Percentiles rank a stretch among this genome's conserved stretches.
These are phyloP conservation scores for Cytospora mali DNA, from an alignment of 2,329 filamentous ascomycete genomes.

Conservation along the genomic window DNA sequence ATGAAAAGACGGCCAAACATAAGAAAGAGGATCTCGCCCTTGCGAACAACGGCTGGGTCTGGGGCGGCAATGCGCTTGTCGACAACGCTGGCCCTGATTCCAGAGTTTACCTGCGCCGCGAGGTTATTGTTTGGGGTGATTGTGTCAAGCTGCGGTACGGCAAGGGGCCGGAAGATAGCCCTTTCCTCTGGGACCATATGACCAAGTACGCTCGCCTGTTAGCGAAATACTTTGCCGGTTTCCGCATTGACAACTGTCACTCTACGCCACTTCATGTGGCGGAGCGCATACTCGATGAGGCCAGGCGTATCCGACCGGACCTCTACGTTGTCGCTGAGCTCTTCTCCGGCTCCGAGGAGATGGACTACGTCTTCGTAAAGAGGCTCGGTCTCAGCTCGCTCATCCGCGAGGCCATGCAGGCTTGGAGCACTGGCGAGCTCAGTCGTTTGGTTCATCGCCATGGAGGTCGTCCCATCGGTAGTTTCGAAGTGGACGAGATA, in stretches of 20 bases:
- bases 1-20: conserved; percentile 76
- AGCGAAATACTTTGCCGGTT: conserved; percentile 92
- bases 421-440: conserved; percentile 92
- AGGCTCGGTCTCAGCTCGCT: conserved; percentile 86
- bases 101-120: conserved; percentile 88
- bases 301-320: conserved; percentile 83
- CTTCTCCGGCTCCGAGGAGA: conserved; percentile 93
- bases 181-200: conserved; percentile 96
- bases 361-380: conserved; percentile 95
- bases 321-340: conserved; percentile 92
- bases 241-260: conserved; percentile 97
- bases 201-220: conserved; percentile 86
- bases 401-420: conserved; percentile 97
- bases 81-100: conserved; percentile 92
- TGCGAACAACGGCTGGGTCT: conserved; percentile 98
- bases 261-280: conserved; percentile 94
- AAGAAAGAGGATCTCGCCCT: conserved; percentile 76
- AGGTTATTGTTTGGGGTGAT: conserved; percentile 98
- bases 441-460: conserved; percentile 92
- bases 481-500: conserved; percentile 91
- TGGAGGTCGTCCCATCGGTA: conserved; percentile 91
- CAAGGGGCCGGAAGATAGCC: conserved; percentile 76
- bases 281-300: conserved; percentile 92
- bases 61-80: conserved; percentile 91
- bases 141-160: conserved; percentile 97